Base-by-base conservation (phyloP, 2,329 filamentous ascomycete genomes). In the Mycogone perniciosa region DNA sequence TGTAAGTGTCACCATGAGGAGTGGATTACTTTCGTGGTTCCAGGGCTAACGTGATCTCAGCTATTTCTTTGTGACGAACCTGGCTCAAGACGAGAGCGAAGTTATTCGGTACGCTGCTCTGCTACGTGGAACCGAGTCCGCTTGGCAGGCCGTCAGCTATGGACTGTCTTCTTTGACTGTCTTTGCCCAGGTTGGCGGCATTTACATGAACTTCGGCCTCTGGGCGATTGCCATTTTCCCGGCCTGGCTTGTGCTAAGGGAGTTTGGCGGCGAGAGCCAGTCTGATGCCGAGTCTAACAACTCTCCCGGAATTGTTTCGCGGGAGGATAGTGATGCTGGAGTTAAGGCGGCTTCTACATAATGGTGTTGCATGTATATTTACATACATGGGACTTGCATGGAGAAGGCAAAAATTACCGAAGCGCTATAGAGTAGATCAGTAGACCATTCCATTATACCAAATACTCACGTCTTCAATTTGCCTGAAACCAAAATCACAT, bases 141-240 rank as follows among this genome's bases (percentile, higher is more conserved):
- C 83, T 0, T 85, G 82, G 69, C 86, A 89, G 62, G 85, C 85
- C 6, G 67, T 89, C 11, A 86, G 82, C 59, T 89, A 89, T 53
- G 86, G 85, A 0, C 65, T 88, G 0, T 79, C 77, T 7, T 83
- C 81, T 3, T 57, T 88, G 7, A 67, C 71, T 0, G 63, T 86
- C 5, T 84, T 89, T 63, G 84, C 78, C 2, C 70, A 82, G 45
- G 75, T 86, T 3, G 85, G 84, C 3, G 81, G 75, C 11, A 75
- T 87, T 0, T 89, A 89, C 60, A 69, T 88, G 59, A 89, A 88
- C 59, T 87, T 88, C 61, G 78, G 70, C 0, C 69, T 89, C 0
- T 89, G 84, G 84, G 84, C 71, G 0, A 56, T 85, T 0, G 75
- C 84, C 0, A 68, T 89, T 8, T 56, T 75, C 2, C 86, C 85